Base-by-base conservation (phyloP, 2,329 filamentous ascomycete genomes). In the Aureobasidium sp. region DNA sequence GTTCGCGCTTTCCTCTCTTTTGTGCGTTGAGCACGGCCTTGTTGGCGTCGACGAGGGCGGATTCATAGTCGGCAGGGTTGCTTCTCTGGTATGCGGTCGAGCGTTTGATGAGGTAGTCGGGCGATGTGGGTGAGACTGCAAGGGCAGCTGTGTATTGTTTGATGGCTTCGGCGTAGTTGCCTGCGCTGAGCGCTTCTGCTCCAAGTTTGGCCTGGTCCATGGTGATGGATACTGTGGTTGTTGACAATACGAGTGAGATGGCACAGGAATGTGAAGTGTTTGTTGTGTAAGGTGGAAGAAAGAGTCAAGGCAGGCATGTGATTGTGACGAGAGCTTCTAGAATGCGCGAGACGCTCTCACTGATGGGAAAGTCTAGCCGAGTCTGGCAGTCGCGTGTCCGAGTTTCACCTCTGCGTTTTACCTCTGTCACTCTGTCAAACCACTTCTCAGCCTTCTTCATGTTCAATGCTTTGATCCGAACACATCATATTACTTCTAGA, bases 401-500 rank as follows among this genome's bases (percentile, higher is more conserved):
- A 56, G 29, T 57, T 45, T 57, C 39, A 44, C 39, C 9, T 48
- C 41, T 44, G 17, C 42, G 29, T 37, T 47, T 47, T 42, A 60
- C 22, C 31, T 42, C 20, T 4, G 12, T 29, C n/a, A 27, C 20
- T 6, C 3, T 11, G 6, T 41, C 25, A 27, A 27, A 42, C 25
- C 37, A 42, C 15, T 29, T 22, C 15, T 31, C 25, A 29, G 3
- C 8, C 37, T 42, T 20, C 14, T 55, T 55, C 51, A 58, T 72
- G 22, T 81, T 75, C 69, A 82, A 84, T 70, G 83, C 87, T 34
- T 77, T 92, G 49, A 89, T 92, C 64, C 83, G 87, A 58, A 92
- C 89, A 0, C 89, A 92, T 68, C 89, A 92, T 72, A 91, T 92
- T 70, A 91, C 88, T 4, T 91, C 87, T 0, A 86, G 88, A 66